These are phyloP conservation scores for Dioszegia crocea DNA, from an alignment of 768 basidiomycete genomes.

Conservation along the genomic window DNA sequence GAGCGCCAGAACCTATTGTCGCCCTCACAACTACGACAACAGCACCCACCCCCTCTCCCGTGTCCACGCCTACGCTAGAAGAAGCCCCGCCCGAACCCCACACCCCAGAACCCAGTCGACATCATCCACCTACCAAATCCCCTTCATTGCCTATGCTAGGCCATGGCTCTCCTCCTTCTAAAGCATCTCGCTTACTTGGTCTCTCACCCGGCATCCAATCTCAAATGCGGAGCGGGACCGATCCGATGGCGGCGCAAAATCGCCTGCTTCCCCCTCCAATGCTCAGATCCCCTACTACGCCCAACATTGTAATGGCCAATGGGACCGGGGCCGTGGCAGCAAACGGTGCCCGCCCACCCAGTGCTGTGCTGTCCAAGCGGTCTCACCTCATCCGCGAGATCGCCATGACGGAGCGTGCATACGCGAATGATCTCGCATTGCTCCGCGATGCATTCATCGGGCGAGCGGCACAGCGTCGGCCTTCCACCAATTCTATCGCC, in stretches of 20 bases:
- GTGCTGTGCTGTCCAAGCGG: slow-evolving; percentile 36
- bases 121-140: slow-evolving; percentile 13
- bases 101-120: neutral
- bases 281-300: slow-evolving; percentile 20
- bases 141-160: slow-evolving; percentile 20
- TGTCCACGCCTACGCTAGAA: too few relatives aligned
- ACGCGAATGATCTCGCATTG: slow-evolving; percentile 47
- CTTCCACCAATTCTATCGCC: slow-evolving; percentile 12
- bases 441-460: slow-evolving; percentile 48
- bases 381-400: slow-evolving; percentile 50
- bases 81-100: neutral
- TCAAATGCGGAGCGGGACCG: slow-evolving; percentile 5
- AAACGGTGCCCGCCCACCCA: slow-evolving; percentile 1
- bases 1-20: too few relatives aligned
- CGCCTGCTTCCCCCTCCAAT: slow-evolving; percentile 22
- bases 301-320: slow-evolving; percentile 12
- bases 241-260: slow-evolving; percentile 3
- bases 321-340: slow-evolving; percentile 1
- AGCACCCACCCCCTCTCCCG: neutral
- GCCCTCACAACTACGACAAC: too few relatives aligned
- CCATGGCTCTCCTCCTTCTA: slow-evolving; percentile 6
- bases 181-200: slow-evolving; percentile 14
- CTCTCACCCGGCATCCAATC: neutral
- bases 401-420: slow-evolving; percentile 45
- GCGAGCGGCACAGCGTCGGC: neutral